Percentiles rank a stretch among this genome's conserved stretches.
phyloP scores from a whole-genome alignment of 139 green algal genomes.

The Chlorella sp. region DNA sequence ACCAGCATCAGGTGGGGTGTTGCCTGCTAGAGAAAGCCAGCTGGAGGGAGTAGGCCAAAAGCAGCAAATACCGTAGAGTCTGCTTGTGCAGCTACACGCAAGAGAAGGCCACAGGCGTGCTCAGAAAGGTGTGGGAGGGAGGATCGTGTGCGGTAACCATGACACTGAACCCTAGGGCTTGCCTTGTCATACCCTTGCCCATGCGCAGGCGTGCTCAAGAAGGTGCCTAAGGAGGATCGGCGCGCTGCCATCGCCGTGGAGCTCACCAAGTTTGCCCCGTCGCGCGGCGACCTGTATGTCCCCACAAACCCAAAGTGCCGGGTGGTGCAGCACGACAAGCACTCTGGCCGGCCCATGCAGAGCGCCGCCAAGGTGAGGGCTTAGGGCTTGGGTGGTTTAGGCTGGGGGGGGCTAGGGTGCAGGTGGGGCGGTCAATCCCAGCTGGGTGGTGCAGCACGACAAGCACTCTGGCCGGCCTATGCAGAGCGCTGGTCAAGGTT shows the following conservation, averaged over 20 bases:
- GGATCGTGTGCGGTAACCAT: too few relatives aligned
- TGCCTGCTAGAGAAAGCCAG: too few relatives aligned
- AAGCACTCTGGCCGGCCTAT: conserved; percentile 66
- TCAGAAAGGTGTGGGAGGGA: conserved; percentile 1
- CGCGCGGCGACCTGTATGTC: conserved; percentile 78
- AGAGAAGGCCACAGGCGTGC: background rate
- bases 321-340: conserved; percentile 55
- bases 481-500: conserved; percentile 74
- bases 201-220: conserved; percentile 42
- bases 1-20: too few relatives aligned
- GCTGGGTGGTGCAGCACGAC: conserved; percentile 54
- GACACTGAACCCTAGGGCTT: too few relatives aligned
- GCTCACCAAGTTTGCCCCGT: conserved; percentile 31
- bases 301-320: conserved; percentile 73
- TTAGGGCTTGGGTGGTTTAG: too few relatives aligned
- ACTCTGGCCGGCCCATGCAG: conserved; percentile 77
- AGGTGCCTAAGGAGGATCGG: conserved; percentile 56
- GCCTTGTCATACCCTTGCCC: too few relatives aligned
- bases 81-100: too few relatives aligned
- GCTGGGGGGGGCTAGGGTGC: too few relatives aligned
- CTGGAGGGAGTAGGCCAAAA: too few relatives aligned
- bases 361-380: conserved; percentile 71
- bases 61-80: too few relatives aligned
- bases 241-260: conserved; percentile 41
- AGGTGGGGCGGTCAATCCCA: too few relatives aligned